phyloP scores from a whole-genome alignment of 495 filamentous ascomycete species.

The Immersiella caudata region DNA sequence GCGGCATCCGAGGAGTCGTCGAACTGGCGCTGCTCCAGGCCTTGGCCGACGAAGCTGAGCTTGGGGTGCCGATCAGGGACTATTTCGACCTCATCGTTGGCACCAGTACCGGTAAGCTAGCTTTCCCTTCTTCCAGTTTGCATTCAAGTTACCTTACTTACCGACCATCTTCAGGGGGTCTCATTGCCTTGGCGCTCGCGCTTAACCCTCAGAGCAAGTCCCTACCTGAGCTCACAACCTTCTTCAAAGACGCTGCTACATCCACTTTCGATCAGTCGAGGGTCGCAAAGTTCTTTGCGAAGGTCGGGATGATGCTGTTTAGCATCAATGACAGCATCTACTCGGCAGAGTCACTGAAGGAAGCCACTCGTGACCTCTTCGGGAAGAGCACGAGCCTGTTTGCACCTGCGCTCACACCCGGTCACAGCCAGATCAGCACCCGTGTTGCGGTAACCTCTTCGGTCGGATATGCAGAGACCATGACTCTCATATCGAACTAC shows the following conservation, averaged over 20 bases:
- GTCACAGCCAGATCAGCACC: neutral
- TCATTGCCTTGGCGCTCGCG: slow-evolving; percentile 11
- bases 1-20: slow-evolving; percentile 16
- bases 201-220: neutral
- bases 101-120: slow-evolving; percentile 13
- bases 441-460: neutral
- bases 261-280: neutral
- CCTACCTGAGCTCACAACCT: neutral
- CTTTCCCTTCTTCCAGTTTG: too few species aligned
- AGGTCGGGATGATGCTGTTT: neutral
- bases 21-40: slow-evolving; percentile 3
- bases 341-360: neutral
- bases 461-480: neutral
- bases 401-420: neutral
- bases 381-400: neutral
- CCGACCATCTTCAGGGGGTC: neutral
- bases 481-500: neutral
- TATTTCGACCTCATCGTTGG: slow-evolving; percentile 19
- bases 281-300: neutral
- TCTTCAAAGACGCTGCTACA: neutral
- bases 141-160: neutral
- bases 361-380: neutral
- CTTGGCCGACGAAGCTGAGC: neutral
- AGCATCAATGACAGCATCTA: neutral
- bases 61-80: neutral